phyloP scores from a whole-genome alignment of 495 filamentous ascomycete species.

The Aspergillus asperescens region DNA sequence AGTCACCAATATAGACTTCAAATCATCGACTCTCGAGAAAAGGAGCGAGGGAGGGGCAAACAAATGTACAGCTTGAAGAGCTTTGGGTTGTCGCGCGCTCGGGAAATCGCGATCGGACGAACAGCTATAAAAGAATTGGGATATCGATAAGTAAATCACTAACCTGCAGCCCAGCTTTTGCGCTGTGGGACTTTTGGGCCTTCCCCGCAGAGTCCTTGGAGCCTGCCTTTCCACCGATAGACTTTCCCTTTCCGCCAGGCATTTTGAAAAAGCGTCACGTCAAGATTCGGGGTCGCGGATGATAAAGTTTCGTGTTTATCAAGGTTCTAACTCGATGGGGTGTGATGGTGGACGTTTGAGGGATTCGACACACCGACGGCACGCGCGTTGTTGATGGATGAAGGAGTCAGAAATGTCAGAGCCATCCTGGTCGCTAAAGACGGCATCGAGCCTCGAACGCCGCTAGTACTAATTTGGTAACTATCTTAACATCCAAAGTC shows the following conservation, averaged over 20 bases:
- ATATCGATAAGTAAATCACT: slow-evolving; percentile 37
- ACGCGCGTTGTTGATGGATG: slow-evolving; percentile 50
- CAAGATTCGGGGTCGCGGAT: slow-evolving; percentile 26
- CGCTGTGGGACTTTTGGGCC: slow-evolving; percentile 96
- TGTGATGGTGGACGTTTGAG: slow-evolving; percentile 32
- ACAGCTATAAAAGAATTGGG: neutral
- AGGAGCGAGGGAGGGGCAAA: neutral
- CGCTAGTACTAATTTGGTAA: slow-evolving; percentile 40
- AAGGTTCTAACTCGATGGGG: slow-evolving; percentile 18
- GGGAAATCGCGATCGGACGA: neutral
- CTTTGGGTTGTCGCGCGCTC: neutral
- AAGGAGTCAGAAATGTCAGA: slow-evolving; percentile 46
- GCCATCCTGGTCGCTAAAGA: slow-evolving; percentile 42
- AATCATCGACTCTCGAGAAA: neutral
- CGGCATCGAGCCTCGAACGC: slow-evolving; percentile 27
- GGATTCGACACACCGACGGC: slow-evolving; percentile 30
- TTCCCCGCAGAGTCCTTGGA: slow-evolving; percentile 68
- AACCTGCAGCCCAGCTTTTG: slow-evolving; percentile 97
- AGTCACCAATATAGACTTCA: neutral
- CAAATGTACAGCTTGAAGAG: neutral
- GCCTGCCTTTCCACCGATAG: slow-evolving; percentile 89
- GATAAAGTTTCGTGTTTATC: slow-evolving; percentile 23
- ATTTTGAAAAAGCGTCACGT: slow-evolving; percentile 42
- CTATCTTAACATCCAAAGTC: slow-evolving; percentile 15
- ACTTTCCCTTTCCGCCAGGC: slow-evolving; percentile 92